Evolutionary conservation across 805 yeast genomes (phyloP), one percentile per base, ranked within the genome.

Genomic region (Candida boidinii): DNA sequence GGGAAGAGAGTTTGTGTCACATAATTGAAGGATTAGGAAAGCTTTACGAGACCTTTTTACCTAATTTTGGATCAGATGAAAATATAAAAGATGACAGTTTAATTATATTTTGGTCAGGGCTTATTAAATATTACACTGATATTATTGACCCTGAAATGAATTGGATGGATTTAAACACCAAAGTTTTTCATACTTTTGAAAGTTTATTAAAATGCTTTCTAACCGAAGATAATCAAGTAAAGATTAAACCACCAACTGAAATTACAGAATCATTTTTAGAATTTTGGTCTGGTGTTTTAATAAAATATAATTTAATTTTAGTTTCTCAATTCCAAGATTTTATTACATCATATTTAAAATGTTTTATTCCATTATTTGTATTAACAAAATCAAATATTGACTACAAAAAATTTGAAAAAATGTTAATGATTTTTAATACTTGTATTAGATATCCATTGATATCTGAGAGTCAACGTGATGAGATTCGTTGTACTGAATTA

Each of bases 391-490:
- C 53, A 2, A 53, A 45, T 18, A 49, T 55, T 27, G 58, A 58
- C 15, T 45, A 42, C 18, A 55, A 35, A 16, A 64, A 51, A 54
- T 60, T 75, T n/a, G 70, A 63, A 27, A 59, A 53, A 16, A 61
- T 81, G n/a, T 53, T 85, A 23, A 59, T 58, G n/a, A 56, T 77
- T 5, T 66, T 90, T 46, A 73, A 73, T 44, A 64, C 76, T 12
- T 74, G 86, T 36, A 73, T 82, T 1, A 60, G 83, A 26, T 86
- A 81, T 51, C 94, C 94, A 1, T 66, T 81, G 10, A 60, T 85
- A 23, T 81, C 86, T 7, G 73, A 64, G 20, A 64, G 63, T 40
- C 62, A 62, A 22, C 51, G 58, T 4, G 95, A 86, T 49, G 58
- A 63, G 26, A 46, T 54, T 14, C 70, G 68, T 17, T 73, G 76